phyloP scores from a whole-genome alignment of 306 rosid genomes.

The Lupinus albus region DNA sequence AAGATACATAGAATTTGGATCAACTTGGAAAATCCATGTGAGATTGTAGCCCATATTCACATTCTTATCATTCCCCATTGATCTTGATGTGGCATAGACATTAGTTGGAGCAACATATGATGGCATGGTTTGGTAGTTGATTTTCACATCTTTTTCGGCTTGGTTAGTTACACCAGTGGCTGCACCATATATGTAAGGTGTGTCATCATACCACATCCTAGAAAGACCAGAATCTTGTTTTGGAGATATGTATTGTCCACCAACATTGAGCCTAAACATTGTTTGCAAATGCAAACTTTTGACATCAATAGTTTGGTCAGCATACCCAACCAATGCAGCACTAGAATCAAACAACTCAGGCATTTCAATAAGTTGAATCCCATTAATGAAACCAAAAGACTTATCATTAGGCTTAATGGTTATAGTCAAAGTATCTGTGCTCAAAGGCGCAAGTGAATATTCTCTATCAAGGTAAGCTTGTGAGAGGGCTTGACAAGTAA shows the following conservation, averaged over 20 bases:
- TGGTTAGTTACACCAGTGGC: constrained; percentile 42
- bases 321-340: constrained; percentile 42
- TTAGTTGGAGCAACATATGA: constrained; percentile 46
- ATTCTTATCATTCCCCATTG: constrained; percentile 42
- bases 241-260: constrained; percentile 57
- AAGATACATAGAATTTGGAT: constrained; percentile 55
- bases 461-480: constrained; percentile 58
- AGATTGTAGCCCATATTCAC: constrained; percentile 48
- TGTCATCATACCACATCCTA: constrained; percentile 60
- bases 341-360: constrained; percentile 49
- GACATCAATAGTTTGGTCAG: constrained; percentile 37
- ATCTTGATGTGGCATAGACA: constrained; percentile 53
- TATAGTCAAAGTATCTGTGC: constrained; percentile 40
- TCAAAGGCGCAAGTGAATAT: constrained; percentile 53
- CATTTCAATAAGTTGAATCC: constrained; percentile 48
- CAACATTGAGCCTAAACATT: constrained; percentile 58
- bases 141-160: constrained; percentile 33
- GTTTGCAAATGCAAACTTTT: constrained; percentile 45
- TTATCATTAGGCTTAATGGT: constrained; percentile 54
- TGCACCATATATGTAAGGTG: constrained; percentile 52
- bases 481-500: constrained; percentile 54
- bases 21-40: constrained; percentile 57
- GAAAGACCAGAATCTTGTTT: constrained; percentile 51
- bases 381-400: constrained; percentile 56
- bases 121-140: constrained; percentile 43